Percentiles rank a stretch among this genome's conserved stretches.
phyloP scores from a whole-genome alignment of 1,139 yeast species.

The Zygotorulaspora mrakii region DNA sequence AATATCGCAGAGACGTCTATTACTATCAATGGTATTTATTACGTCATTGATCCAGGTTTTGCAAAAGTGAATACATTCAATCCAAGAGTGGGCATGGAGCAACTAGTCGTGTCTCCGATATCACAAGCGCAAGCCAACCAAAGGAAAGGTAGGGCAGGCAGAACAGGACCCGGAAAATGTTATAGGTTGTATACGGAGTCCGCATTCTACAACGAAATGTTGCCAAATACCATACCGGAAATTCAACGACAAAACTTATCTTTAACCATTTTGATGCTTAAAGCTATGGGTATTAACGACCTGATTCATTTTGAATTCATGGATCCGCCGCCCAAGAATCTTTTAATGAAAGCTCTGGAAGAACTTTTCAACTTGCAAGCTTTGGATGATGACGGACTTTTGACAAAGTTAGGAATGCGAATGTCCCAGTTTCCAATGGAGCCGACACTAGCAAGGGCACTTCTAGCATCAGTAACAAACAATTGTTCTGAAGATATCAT shows the following conservation, averaged over 20 bases:
- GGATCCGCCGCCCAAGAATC: slow-evolving; percentile 86
- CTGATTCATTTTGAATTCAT: slow-evolving; percentile 77
- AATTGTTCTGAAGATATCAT: slow-evolving; percentile 80
- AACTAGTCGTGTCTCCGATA: slow-evolving; percentile 77
- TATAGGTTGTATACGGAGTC: slow-evolving; percentile 83
- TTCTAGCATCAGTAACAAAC: slow-evolving; percentile 68
- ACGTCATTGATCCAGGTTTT: slow-evolving; percentile 89
- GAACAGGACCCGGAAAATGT: slow-evolving; percentile 95
- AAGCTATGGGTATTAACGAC: slow-evolving; percentile 93
- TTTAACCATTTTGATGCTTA: slow-evolving; percentile 79
- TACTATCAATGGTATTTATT: slow-evolving; percentile 87
- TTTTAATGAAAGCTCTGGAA: slow-evolving; percentile 75
- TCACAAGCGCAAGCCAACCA: slow-evolving; percentile 95
- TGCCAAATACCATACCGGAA: slow-evolving; percentile 82
- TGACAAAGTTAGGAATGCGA: slow-evolving; percentile 70
- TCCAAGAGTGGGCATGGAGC: slow-evolving; percentile 85
- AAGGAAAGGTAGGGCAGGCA: slow-evolving; percentile 95
- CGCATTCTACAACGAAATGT: slow-evolving; percentile 83
- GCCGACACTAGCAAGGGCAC: slow-evolving; percentile 80
- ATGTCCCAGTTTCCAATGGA: slow-evolving; percentile 97
- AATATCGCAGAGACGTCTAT: slow-evolving; percentile 96
- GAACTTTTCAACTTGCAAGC: slow-evolving; percentile 83
- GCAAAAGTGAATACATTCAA: slow-evolving; percentile 84
- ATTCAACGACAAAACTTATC: slow-evolving; percentile 88
- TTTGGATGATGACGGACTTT: slow-evolving; percentile 64